phyloP scores from a whole-genome alignment of 345 rosid species.

The Luvunga scandens region DNA sequence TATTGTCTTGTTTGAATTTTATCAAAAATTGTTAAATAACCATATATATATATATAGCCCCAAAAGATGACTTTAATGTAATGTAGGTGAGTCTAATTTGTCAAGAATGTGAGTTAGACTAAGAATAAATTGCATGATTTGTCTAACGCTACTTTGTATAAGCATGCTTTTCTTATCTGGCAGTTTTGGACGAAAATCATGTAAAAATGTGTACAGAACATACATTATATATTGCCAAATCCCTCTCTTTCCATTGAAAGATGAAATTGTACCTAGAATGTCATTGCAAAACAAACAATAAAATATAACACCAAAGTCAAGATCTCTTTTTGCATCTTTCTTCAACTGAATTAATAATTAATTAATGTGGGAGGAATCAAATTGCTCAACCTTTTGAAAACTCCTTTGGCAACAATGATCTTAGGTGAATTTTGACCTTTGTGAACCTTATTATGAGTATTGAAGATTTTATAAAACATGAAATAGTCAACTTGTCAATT shows the following conservation, averaged over 20 bases:
- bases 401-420: neutral
- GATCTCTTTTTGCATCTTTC: constrained; percentile 1
- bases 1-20: too few species aligned
- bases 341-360: constrained; percentile 12
- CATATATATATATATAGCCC: neutral
- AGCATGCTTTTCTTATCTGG: constrained; percentile 2
- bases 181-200: constrained; percentile 1
- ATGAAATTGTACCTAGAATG: constrained; percentile 2
- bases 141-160: neutral
- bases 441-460: neutral
- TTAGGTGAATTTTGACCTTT: constrained; percentile 17
- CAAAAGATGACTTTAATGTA: neutral
- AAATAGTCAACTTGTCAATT: constrained; percentile 18
- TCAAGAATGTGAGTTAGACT: neutral
- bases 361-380: constrained; percentile 13
- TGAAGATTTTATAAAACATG: neutral
- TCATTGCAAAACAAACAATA: neutral
- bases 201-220: neutral
- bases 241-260: neutral
- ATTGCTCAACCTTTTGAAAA: constrained; percentile 7
- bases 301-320: constrained; percentile 7
- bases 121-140: neutral
- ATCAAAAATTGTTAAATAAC: too few species aligned
- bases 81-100: neutral
- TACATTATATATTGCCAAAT: neutral